Evolutionary conservation across 176 grass and related monocot species (phyloP).

Genomic region (Hyparrhenia diplandra): DNA sequence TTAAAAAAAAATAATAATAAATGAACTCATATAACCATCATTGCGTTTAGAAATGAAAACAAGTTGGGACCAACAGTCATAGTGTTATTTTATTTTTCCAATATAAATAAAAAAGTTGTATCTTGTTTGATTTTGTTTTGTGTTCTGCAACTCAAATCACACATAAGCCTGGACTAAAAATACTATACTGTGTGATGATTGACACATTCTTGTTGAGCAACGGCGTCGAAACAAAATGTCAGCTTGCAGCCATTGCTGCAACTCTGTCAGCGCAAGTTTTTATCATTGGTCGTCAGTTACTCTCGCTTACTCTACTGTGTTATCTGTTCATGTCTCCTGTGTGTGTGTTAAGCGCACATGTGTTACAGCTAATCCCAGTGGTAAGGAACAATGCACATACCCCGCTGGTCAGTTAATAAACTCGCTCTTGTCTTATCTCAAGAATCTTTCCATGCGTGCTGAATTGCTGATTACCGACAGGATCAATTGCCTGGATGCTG

Average conservation of each 20-base stretch:
- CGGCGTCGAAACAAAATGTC: not conserved
- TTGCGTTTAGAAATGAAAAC: too few relatives aligned
- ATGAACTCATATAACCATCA: too few relatives aligned
- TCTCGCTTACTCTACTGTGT: not conserved
- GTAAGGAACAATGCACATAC: constrained; percentile 19
- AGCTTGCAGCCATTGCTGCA: not conserved
- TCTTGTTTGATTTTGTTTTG: too few relatives aligned
- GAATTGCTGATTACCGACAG: constrained; percentile 25
- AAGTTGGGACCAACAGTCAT: too few relatives aligned
- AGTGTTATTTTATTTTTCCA: too few relatives aligned
- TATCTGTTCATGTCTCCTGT: not conserved
- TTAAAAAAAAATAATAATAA: too few relatives aligned
- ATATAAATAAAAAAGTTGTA: too few relatives aligned
- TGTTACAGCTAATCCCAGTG: constrained; percentile 25
- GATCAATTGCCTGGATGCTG: constrained; percentile 4
- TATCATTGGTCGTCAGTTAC: not conserved
- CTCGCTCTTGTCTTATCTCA: not conserved
- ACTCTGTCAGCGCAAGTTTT: not conserved
- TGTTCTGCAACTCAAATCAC: too few relatives aligned
- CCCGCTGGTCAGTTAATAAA: not conserved
- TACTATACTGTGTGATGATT: too few relatives aligned
- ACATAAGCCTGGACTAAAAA: too few relatives aligned
- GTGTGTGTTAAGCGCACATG: not conserved
- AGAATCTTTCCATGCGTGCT: constrained; percentile 27
- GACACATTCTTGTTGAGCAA: too few relatives aligned